phyloP scores from a whole-genome alignment of 352 stramenopile genomes.

The Globisporangium nagaii region DNA sequence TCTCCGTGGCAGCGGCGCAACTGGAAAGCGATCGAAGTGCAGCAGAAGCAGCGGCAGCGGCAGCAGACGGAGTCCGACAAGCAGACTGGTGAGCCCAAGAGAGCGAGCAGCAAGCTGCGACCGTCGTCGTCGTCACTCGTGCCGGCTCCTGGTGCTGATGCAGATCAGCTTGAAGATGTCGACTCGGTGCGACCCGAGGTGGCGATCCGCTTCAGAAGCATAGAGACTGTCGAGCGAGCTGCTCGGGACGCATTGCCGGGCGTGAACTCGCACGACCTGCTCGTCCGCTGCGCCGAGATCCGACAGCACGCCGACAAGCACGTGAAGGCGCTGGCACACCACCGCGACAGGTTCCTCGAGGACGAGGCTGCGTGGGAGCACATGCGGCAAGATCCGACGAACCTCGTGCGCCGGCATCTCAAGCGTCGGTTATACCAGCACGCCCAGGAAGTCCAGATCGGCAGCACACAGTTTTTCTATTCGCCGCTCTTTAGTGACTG shows the following conservation, averaged over 20 bases:
- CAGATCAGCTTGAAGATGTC: background rate
- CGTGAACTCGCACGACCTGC: constrained; percentile 71
- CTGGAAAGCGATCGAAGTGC: constrained; percentile 29
- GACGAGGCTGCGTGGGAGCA: constrained; percentile 52
- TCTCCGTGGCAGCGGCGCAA: constrained; percentile 79
- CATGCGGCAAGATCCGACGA: constrained; percentile 68
- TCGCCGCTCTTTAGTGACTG: constrained; percentile 48
- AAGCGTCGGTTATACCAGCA: constrained; percentile 41
- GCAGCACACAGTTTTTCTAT: constrained; percentile 55
- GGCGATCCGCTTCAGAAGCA: constrained; percentile 24
- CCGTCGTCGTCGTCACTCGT: background rate
- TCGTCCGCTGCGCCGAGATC: constrained; percentile 61
- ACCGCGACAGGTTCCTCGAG: constrained; percentile 52
- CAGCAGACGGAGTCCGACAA: background rate
- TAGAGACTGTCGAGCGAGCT: constrained; percentile 65
- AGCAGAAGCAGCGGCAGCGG: constrained; percentile 6
- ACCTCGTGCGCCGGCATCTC: constrained; percentile 54
- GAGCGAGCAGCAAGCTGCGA: background rate
- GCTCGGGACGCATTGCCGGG: constrained; percentile 29
- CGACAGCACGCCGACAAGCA: constrained; percentile 47
- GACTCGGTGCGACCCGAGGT: background rate
- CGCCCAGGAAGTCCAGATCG: constrained; percentile 58
- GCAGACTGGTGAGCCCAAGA: background rate
- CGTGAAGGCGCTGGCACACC: constrained; percentile 27
- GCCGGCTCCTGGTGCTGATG: background rate